These are phyloP conservation scores for Mrakiaceae sp. DNA, from an alignment of 1,284 basidiomycete species.

Conservation along the genomic window DNA sequence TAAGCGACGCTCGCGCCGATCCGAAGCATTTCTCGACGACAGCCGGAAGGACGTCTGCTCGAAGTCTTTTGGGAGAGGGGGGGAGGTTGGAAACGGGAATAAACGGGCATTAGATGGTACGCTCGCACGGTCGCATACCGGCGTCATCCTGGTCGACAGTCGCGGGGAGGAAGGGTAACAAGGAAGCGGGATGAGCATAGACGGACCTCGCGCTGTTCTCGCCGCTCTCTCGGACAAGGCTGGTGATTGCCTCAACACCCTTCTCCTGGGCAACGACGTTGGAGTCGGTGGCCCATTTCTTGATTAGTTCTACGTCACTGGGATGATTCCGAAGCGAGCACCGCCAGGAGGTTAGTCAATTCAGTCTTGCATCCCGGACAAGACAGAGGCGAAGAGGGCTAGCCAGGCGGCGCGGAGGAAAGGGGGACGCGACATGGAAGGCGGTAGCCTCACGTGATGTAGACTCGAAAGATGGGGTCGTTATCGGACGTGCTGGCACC, in stretches of 20 bases:
- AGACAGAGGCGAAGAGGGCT: not conserved
- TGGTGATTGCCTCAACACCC: constrained; percentile 73
- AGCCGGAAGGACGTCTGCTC: constrained; percentile 71
- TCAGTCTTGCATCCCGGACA: not conserved
- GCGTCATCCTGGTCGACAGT: constrained; percentile 51
- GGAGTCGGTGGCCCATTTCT: constrained; percentile 77
- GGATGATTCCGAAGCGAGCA: not conserved
- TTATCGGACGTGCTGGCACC: constrained; percentile 78
- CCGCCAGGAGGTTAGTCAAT: too few relatives aligned
- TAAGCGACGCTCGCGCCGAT: constrained; percentile 83
- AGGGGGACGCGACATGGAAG: constrained; percentile 22
- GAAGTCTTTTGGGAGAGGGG: constrained; percentile 17
- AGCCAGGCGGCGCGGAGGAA: not conserved
- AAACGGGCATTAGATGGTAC: constrained; percentile 82
- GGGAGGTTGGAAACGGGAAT: constrained; percentile 65
- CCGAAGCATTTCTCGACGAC: constrained; percentile 95
- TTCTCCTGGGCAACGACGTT: constrained; percentile 99
- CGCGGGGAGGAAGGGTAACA: not conserved
- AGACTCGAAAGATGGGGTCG: constrained; percentile 88
- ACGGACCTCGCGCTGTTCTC: constrained; percentile 57
- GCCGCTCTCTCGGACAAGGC: constrained; percentile 82
- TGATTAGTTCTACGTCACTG: constrained; percentile 57
- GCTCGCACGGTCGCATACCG: constrained; percentile 85
- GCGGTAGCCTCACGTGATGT: constrained; percentile 43
- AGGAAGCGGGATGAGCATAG: not conserved